phyloP scores from a whole-genome alignment of 495 filamentous ascomycete species.

The Neurospora cerealis region DNA sequence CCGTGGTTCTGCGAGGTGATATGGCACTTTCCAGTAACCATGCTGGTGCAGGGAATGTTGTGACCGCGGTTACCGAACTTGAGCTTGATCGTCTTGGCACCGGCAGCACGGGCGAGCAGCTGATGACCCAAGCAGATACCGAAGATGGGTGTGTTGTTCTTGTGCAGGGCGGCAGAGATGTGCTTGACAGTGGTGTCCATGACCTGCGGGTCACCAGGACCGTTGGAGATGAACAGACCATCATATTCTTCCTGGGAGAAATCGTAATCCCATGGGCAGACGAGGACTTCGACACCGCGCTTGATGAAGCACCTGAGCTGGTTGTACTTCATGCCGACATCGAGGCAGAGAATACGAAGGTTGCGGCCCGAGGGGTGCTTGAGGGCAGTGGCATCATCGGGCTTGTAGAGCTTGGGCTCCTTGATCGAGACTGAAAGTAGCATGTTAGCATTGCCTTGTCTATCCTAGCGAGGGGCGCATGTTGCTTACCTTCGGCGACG shows the following conservation, averaged over 20 bases:
- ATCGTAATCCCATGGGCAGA: conserved; percentile 93
- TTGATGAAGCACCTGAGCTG: conserved; percentile 86
- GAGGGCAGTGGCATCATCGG: conserved; percentile 48
- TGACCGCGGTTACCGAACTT: conserved; percentile 98
- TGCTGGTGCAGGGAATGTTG: conserved; percentile 95
- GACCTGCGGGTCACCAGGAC: conserved; percentile 87
- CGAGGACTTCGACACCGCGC: conserved; percentile 87
- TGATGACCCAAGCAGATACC: conserved; percentile 97
- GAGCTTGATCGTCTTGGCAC: conserved; percentile 85
- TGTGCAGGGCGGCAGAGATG: conserved; percentile 58
- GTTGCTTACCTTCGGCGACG: conserved; percentile 76
- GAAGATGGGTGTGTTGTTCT: conserved; percentile 78
- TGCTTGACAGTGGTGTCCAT: conserved; percentile 66
- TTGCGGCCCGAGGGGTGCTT: conserved; percentile 81
- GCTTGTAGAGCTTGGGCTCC: conserved; percentile 70
- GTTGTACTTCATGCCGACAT: conserved; percentile 96
- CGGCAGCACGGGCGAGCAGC: conserved; percentile 80
- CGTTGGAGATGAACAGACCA: conserved; percentile 95
- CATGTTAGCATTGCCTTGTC: conserved; percentile 17
- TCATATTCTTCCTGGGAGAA: conserved; percentile 83
- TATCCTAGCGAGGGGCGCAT: not conserved
- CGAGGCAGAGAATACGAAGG: conserved; percentile 79
- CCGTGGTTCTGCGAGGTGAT: conserved; percentile 99
- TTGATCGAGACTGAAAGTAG: conserved; percentile 66
- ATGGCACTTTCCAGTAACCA: conserved; percentile 88